Evolutionary conservation across 2,329 filamentous ascomycete species (phyloP), one percentile per base, ranked within the genome.

Genomic region (Parastagonospora nodorum): DNA sequence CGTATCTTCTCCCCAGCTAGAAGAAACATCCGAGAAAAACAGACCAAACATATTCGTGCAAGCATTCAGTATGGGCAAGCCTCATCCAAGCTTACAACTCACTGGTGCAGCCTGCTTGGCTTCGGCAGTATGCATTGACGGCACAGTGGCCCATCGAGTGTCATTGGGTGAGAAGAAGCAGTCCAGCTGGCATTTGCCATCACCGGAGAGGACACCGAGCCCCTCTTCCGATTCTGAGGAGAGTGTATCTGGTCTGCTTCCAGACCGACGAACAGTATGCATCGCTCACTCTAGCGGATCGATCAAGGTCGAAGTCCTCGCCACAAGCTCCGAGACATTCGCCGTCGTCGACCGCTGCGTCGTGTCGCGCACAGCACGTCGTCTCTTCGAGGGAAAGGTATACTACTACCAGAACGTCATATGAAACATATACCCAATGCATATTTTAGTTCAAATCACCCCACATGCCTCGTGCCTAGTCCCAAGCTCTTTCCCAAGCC

Each of bases 1-100:
- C 12, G 75, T 84, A 2, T 78, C 78, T 0, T 48, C 66, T 24
- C 36, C 55, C 19, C 27, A 33, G n/a, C 7, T 44, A 42, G 32
- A 15, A 24, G 10, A 30, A 5, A 29, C 10, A 19, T 37, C 24
- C n/a, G 44, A 44, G 38, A 41, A 38, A 12, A 43, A 46, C 46
- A 37, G 16, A 55, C 30, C 48, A 27, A 56, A 62, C 10, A 43
- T 70, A 10, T 50, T 58, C 30, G 61, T 65, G 7, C 50, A 57
- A 8, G 64, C 66, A 6, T 69, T 67, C 39, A 66, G 61, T 31
- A 71, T 71, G 68, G 66, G 67, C 8, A 68, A 66, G 32, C 60
- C 65, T 28, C 68, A 70, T 37, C 67, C 68, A 24, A 68, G 64
- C 38, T 45, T 71, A 40, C 68, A 71, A 42, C 57, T 71, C n/a